phyloP scores from a whole-genome alignment of 2,329 filamentous ascomycete genomes.

The Xylaria sp. region DNA sequence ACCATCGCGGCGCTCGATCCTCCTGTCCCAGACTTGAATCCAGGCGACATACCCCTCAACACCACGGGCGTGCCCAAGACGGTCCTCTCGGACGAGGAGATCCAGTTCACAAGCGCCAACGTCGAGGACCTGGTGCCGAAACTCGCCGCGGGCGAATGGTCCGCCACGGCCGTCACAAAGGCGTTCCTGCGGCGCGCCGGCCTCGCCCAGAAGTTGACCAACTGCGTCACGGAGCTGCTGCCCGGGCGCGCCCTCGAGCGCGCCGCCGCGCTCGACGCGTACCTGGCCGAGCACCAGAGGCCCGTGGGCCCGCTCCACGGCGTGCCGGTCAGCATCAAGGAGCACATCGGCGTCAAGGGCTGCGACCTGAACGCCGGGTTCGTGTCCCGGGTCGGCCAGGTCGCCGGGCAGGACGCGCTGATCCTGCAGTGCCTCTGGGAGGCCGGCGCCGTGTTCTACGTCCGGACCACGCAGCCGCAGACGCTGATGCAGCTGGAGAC shows the following conservation, averaged over 20 bases:
- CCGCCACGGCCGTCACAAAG: constrained; percentile 47
- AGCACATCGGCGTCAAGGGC: constrained; percentile 53
- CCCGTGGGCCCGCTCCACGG: constrained; percentile 35
- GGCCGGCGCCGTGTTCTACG: constrained; percentile 55
- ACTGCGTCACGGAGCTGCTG: constrained; percentile 35
- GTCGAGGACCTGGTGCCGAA: constrained; percentile 47
- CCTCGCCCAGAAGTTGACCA: constrained; percentile 51
- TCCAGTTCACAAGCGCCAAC: constrained; percentile 51
- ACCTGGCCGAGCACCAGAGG: constrained; percentile 22
- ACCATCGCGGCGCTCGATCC: constrained; percentile 47
- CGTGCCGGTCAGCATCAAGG: constrained; percentile 51
- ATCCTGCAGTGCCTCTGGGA: constrained; percentile 50
- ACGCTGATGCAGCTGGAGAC: constrained; percentile 58
- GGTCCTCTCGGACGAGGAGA: constrained; percentile 49
- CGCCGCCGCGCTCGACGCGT: constrained; percentile 30
- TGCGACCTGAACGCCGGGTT: constrained; percentile 53
- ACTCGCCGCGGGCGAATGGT: constrained; percentile 48
- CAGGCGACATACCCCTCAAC: constrained; percentile 44
- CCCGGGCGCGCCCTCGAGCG: constrained; percentile 26
- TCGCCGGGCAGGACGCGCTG: constrained; percentile 48
- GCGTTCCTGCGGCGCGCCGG: constrained; percentile 59
- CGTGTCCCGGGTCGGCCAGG: constrained; percentile 49
- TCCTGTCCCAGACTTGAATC: constrained; percentile 37
- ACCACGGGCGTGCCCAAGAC: constrained; percentile 49
- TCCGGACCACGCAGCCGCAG: constrained; percentile 57